Evolutionary conservation across 2,329 filamentous ascomycete species (phyloP), one percentile per base, ranked within the genome.

Genomic region (Exophiala lecanii-corni): DNA sequence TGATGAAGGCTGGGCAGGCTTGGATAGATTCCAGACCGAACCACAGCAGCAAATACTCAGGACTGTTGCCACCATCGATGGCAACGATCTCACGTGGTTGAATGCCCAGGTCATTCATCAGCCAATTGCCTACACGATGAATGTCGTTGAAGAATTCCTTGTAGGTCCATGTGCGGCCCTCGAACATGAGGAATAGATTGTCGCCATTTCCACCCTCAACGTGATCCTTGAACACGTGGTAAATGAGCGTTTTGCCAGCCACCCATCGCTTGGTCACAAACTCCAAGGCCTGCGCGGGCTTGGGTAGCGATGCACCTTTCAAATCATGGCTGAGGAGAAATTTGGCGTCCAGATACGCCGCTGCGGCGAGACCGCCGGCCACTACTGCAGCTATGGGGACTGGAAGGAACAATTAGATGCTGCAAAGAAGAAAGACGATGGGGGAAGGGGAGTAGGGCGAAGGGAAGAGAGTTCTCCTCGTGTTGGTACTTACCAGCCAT

Each of bases 341-440:
- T 66, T 84, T 86, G 43, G 79, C 85, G 55, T 89, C 78, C 31
- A 85, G 66, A 54, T 86, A 86, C 9, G 73, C 73, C 34, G 75
- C 73, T 10, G 68, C 66, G 4, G 68, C 66, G 10, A 62, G 57
- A 5, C 56, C 57, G 20, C 59, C 62, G 9, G 60, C 61, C 19
- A 59, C 47, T n/a, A 54, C 59, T 28, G 57, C 57, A 36, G 53
- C 47, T 36, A 41, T 47, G 36, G 49, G 13, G 30, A 51, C 49
- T 51, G 33, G 34, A 34, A 31, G 7, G 9, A 34, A 9, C 12
- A 6, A 15, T 33, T 10, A 13, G 25, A 7, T 12, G 19, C 9
- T n/a, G 32, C 12, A 12, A n/a, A 16, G 9, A 15, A n/a, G n/a
- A n/a, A n/a, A n/a, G n/a, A n/a, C n/a, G n/a, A n/a, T n/a, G n/a